Evolutionary conservation across 2,329 filamentous ascomycete genomes (phyloP).

Genomic region (Dactylellina sp.): DNA sequence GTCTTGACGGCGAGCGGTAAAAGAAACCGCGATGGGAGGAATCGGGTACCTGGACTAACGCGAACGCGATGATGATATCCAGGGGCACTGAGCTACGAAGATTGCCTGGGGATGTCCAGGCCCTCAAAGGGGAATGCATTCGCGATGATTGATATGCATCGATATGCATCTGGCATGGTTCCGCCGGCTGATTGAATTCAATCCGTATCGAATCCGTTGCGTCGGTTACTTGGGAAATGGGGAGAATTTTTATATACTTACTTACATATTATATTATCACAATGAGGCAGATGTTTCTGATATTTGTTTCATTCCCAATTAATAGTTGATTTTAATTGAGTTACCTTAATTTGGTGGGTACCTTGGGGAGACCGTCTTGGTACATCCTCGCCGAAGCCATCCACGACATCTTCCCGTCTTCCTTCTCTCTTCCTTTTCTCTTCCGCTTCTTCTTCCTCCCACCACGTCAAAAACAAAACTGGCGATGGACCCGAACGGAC

Average conservation of each 20-base stretch:
- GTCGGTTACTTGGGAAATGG: conserved; percentile 2
- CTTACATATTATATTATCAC: background rate
- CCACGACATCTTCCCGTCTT: background rate
- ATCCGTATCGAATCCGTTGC: conserved; percentile 4
- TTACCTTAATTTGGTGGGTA: background rate
- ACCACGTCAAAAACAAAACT: background rate
- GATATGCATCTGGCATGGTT: conserved; percentile 55
- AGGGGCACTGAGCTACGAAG: conserved; percentile 32
- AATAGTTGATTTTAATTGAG: background rate
- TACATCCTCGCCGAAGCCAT: conserved; percentile 16
- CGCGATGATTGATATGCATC: conserved; percentile 49
- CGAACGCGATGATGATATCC: conserved; percentile 35
- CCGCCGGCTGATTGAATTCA: background rate
- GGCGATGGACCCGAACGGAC: conserved; percentile 32
- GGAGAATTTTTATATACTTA: background rate
- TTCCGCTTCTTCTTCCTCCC: background rate
- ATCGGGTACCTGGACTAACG: conserved; percentile 48
- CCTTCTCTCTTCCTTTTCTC: background rate
- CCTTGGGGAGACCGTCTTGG: conserved; percentile 20
- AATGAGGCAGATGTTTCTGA: conserved; percentile 35
- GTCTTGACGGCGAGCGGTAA: background rate
- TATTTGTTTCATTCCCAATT: conserved; percentile 36
- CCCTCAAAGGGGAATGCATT: conserved; percentile 51
- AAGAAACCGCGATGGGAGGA: background rate
- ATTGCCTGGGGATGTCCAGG: conserved; percentile 34